phyloP scores from a whole-genome alignment of 352 stramenopile species.

The Ochromonadaceae sp. region DNA sequence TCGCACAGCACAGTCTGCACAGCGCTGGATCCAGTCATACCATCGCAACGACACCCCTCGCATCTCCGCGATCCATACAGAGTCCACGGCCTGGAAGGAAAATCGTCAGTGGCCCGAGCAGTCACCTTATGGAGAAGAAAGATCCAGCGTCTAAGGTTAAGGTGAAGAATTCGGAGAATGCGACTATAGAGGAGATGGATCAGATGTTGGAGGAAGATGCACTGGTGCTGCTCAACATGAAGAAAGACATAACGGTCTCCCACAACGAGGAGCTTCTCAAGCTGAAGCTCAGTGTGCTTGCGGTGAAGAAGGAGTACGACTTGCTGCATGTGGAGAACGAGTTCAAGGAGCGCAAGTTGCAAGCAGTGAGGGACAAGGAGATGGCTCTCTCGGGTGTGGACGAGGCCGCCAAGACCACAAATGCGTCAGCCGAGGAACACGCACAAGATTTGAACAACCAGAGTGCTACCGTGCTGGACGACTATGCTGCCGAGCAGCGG shows the following conservation, averaged over 20 bases:
- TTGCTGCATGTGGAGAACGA: neutral
- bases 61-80: no score
- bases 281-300: neutral
- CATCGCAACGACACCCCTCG: no score
- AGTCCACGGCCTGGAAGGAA: no score
- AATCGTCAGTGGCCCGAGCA: no score
- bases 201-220: slow-evolving; percentile 15
- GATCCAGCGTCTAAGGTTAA: no score
- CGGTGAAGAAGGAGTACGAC: slow-evolving; percentile 12
- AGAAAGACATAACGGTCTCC: neutral
- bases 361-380: neutral
- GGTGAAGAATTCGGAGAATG: no score
- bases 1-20: no score
- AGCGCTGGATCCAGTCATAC: no score
- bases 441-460: neutral
- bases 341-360: slow-evolving; percentile 2
- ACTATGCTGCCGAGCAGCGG: neutral
- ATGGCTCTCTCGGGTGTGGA: neutral
- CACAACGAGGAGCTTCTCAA: slow-evolving; percentile 1
- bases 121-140: no score
- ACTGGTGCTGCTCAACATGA: slow-evolving; percentile 10
- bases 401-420: neutral
- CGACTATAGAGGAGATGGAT: slow-evolving; percentile 13
- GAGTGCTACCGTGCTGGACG: neutral
- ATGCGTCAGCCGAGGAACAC: neutral